Percentiles rank a stretch among this genome's conserved stretches.
Conservation (phyloP, 257 asterid species). For the Anisodus tanguticus region DNA sequence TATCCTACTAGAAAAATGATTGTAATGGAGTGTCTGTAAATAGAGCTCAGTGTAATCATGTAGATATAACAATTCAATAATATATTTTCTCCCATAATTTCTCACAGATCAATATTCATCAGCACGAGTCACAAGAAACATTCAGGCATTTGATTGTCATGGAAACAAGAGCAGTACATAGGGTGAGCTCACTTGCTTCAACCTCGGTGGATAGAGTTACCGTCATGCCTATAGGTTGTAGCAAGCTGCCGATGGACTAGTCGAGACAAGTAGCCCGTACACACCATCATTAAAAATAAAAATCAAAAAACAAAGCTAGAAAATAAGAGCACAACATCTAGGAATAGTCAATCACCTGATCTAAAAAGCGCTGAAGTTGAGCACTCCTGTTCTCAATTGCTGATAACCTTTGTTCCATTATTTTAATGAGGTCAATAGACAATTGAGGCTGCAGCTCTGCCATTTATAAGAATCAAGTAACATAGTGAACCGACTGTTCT, state of each 20-base stretch:
- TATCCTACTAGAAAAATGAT: no score
- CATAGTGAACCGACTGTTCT: neutral
- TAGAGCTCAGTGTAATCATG: no score
- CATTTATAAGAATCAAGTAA: constrained; percentile 20
- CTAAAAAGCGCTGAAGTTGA: constrained; percentile 59
- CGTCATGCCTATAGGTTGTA: neutral
- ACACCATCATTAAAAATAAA: neutral
- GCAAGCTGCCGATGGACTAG: neutral
- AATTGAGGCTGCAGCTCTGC: constrained; percentile 59
- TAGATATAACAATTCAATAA: no score
- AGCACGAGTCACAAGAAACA: neutral
- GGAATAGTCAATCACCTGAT: constrained; percentile 51
- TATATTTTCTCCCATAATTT: no score
- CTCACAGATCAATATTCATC: neutral
- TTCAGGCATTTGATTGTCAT: constrained; percentile 25
- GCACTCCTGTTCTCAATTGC: constrained; percentile 67
- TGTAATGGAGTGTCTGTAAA: no score
- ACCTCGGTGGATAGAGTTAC: neutral
- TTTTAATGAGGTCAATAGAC: constrained; percentile 69
- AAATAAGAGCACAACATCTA: neutral
- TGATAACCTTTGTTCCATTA: constrained; percentile 74
- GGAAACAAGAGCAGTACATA: constrained; percentile 18
- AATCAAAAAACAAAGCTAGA: neutral
- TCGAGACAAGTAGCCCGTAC: constrained; percentile 26
- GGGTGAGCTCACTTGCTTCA: neutral